Evolutionary conservation across 2,329 filamentous ascomycete genomes (phyloP).

Genomic region (Trichoderma cornu-damae): DNA sequence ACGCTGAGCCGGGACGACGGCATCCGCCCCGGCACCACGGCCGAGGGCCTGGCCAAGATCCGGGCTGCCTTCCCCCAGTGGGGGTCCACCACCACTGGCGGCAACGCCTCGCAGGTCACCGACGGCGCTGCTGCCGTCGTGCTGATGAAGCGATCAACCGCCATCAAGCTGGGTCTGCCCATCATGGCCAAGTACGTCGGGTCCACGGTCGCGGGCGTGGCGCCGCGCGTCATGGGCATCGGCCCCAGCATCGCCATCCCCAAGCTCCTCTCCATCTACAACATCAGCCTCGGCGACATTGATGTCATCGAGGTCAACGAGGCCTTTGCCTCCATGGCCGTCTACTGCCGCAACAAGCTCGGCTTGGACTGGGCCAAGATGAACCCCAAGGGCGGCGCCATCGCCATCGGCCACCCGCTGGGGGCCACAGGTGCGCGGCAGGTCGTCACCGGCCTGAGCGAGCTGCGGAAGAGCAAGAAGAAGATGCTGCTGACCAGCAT

Average conservation of each 20-base stretch:
- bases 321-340: constrained; percentile 95
- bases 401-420: constrained; percentile 78
- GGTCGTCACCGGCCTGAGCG: constrained; percentile 84
- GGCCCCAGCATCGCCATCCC: constrained; percentile 68
- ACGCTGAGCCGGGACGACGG: constrained; percentile 85
- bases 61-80: constrained; percentile 85
- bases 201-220: constrained; percentile 81
- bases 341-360: constrained; percentile 77
- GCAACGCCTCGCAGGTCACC: constrained; percentile 91
- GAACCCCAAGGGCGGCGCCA: constrained; percentile 76
- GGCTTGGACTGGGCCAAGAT: constrained; percentile 69
- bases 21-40: constrained; percentile 83
- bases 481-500: constrained; percentile 90
- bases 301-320: constrained; percentile 95
- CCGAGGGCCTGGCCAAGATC: constrained; percentile 76
- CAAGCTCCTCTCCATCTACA: constrained; percentile 79
- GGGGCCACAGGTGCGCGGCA: constrained; percentile 72
- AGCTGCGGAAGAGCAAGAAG: constrained; percentile 78
- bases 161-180: constrained; percentile 79
- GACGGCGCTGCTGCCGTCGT: constrained; percentile 88
- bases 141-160: constrained; percentile 90
- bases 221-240: constrained; percentile 96
- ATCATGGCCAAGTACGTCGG: constrained; percentile 94
- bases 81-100: constrained; percentile 72
- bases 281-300: constrained; percentile 72